Evolutionary conservation across 2,329 filamentous ascomycete genomes (phyloP).

Genomic region (Fusarium sororula): DNA sequence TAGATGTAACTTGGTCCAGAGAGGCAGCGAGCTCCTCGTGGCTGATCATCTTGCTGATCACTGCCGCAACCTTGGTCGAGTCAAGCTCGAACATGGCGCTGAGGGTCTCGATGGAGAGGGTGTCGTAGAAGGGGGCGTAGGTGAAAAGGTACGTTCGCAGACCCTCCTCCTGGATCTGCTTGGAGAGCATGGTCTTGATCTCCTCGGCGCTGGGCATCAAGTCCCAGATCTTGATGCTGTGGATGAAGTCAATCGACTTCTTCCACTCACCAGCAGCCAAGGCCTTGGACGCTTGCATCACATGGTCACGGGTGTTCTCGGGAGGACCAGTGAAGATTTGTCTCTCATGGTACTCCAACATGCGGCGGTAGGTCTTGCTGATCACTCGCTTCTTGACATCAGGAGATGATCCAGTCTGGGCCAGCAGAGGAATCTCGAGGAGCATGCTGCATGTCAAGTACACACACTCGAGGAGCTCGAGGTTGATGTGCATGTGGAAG

Average conservation of each 20-base stretch:
- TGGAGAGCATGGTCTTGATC: conserved; percentile 96
- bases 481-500: conserved; percentile 99
- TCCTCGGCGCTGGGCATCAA: conserved; percentile 91
- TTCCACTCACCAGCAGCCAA: conserved; percentile 98
- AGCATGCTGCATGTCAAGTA: conserved; percentile 99
- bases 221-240: conserved; percentile 99
- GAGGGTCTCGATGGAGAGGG: conserved; percentile 84
- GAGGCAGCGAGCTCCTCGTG: conserved; percentile 97
- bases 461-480: conserved; percentile 96
- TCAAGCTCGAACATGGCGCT: conserved; percentile 96
- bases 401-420: conserved; percentile 94
- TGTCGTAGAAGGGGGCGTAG: conserved; percentile 99
- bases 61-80: conserved; percentile 87
- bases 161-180: conserved; percentile 98
- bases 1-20: conserved; percentile 95
- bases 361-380: conserved; percentile 98
- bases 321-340: conserved; percentile 99
- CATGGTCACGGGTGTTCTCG: conserved; percentile 98
- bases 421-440: conserved; percentile 94
- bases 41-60: conserved; percentile 99
- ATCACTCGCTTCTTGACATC: conserved; percentile 98
- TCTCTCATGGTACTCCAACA: conserved; percentile 99
- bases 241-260: conserved; percentile 92
- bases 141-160: conserved; percentile 99
- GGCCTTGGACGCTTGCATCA: conserved; percentile 98